Base-by-base conservation (phyloP, 352 stramenopile species). In the Discostella stelligera region DNA sequence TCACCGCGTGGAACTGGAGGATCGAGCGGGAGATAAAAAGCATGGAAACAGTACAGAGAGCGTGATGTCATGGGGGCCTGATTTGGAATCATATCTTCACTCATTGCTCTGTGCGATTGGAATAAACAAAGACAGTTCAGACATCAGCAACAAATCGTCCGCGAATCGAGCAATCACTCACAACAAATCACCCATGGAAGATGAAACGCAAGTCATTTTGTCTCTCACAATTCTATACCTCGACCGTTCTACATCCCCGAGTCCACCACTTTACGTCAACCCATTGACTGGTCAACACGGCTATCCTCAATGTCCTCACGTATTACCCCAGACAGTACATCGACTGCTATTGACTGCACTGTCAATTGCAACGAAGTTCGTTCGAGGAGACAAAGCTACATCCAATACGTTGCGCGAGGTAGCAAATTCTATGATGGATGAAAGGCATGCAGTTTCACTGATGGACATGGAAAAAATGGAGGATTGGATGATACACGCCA, bases 301-400 rank as follows among this genome's bases (percentile, higher is more conserved):
- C 18, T 60, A 70, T 61, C 69, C 66, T 41, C 27, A 49, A 37
- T 70, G 61, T 67, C 70, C 70, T 39, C 65, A 68, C n/a, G 20
- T 78, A 23, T 14, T 78, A 23, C 70, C 70, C 48, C 61, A 20
- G 21, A 78, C 70, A 50, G 70, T 78, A n/a, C 70, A 78, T 78
- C 54, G 61, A 61, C 41, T 78, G 10, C 20, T 72, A 23, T 60
- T 78, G 27, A 78, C 70, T 50, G 62, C 61, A n/a, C 54, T 72
- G 23, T 48, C 37, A 11, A 50, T 78, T 37, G 61, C 70, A 3
- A 59, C 61, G 20, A 71, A 78, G 49, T 50, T 32, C 20, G 53
- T 71, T 7, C 9, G 50, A 53, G 54, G 53, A 37, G 59, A 67
- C 61, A 46, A 49, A 37, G 48, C 27, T 66, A 27, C 32, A 23